Evolutionary conservation across 2,329 filamentous ascomycete genomes (phyloP).

Genomic region (Botrytis pseudocinerea): DNA sequence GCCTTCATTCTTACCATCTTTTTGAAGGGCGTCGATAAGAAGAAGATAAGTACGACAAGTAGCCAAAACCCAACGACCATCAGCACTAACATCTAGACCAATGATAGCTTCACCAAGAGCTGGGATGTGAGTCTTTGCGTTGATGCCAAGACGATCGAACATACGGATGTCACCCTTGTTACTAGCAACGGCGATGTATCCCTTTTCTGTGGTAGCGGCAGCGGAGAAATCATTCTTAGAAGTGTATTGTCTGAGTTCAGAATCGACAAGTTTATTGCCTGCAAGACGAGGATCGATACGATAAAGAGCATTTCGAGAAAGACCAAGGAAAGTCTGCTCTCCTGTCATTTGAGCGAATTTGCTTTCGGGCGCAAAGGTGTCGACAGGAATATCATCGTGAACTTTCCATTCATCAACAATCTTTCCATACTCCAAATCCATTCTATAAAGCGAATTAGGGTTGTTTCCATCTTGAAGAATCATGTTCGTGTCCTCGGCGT

Average conservation of each 20-base stretch:
- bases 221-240: constrained; percentile 98
- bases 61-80: constrained; percentile 92
- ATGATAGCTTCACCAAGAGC: constrained; percentile 94
- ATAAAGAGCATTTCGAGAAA: constrained; percentile 90
- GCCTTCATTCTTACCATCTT: constrained; percentile 91
- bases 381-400: constrained; percentile 91
- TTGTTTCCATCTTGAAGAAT: constrained; percentile 53
- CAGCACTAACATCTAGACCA: constrained; percentile 90
- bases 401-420: constrained; percentile 99
- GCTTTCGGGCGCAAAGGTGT: constrained; percentile 90
- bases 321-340: constrained; percentile 91
- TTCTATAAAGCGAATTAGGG: constrained; percentile 88
- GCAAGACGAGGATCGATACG: constrained; percentile 87
- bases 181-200: constrained; percentile 93
- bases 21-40: constrained; percentile 87
- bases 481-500: constrained; percentile 42
- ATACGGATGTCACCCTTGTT: constrained; percentile 97
- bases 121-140: constrained; percentile 95
- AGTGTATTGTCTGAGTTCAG: constrained; percentile 90
- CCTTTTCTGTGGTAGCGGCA: constrained; percentile 91
- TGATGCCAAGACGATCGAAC: constrained; percentile 94
- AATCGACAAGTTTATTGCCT: constrained; percentile 89
- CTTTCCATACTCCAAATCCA: constrained; percentile 98
- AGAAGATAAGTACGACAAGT: constrained; percentile 94
- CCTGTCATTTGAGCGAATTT: constrained; percentile 98